A percentile compares a stretch with the other conserved stretches of the same genome.
Evolutionary conservation across 257 asterid species (phyloP).

Genomic region (Petunia secreta): DNA sequence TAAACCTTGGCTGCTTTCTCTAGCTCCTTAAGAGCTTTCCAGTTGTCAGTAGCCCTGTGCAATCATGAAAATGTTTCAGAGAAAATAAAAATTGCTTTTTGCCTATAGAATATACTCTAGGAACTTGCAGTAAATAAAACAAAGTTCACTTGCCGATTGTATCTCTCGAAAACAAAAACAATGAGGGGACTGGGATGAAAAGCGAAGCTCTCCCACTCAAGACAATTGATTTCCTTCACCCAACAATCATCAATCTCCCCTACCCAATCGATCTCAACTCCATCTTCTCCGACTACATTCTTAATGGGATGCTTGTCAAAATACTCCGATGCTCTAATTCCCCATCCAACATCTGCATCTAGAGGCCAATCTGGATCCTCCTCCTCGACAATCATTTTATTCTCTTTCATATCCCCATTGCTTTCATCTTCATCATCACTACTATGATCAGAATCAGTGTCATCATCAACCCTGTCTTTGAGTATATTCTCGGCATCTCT

Average conservation of each 20-base stretch:
- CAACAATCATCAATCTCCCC: conserved; percentile 80
- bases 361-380: conserved; percentile 96
- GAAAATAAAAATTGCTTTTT: conserved; percentile 16
- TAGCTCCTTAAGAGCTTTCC: conserved; percentile 89
- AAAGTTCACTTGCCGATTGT: conserved; percentile 59
- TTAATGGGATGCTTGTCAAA: conserved; percentile 80
- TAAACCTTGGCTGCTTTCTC: conserved; percentile 89
- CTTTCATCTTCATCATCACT: conserved; percentile 47
- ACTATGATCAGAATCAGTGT: conserved; percentile 36
- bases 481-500: conserved; percentile 59
- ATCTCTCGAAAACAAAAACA: conserved; percentile 86
- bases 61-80: neutral
- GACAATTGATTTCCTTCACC: conserved; percentile 90
- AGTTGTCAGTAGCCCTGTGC: conserved; percentile 86
- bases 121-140: neutral
- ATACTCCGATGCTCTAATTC: conserved; percentile 90
- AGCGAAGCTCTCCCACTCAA: conserved; percentile 99
- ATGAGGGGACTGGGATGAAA: conserved; percentile 95
- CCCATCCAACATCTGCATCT: conserved; percentile 98
- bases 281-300: conserved; percentile 78
- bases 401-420: conserved; percentile 30
- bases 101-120: neutral
- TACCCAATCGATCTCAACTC: conserved; percentile 85
- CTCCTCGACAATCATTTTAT: conserved; percentile 67
- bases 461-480: conserved; percentile 55